A percentile compares a stretch with the other conserved stretches of the same genome.
These are phyloP conservation scores for Eutypa lata DNA, from an alignment of 2,329 filamentous ascomycete species.

Conservation along the genomic window DNA sequence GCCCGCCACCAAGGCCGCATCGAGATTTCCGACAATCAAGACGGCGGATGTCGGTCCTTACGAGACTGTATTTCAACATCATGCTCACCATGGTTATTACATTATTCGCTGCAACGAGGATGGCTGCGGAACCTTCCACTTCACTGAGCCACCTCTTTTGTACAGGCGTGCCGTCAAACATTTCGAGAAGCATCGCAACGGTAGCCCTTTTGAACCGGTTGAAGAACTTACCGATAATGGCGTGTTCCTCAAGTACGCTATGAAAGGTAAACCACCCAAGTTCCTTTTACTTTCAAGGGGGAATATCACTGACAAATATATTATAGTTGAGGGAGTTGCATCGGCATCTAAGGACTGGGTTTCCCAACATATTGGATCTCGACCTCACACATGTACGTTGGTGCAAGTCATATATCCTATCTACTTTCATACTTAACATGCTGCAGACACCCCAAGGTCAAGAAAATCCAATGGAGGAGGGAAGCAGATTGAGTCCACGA, in stretches of 20 bases:
- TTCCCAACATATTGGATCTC: slow-evolving; percentile 22
- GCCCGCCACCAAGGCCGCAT: not conserved
- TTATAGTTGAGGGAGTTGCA: slow-evolving; percentile 22
- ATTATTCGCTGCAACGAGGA: slow-evolving; percentile 25
- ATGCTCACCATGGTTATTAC: slow-evolving; percentile 19
- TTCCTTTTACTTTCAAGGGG: not conserved
- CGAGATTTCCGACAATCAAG: slow-evolving; percentile 19
- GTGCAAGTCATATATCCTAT: not conserved
- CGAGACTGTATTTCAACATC: slow-evolving; percentile 28
- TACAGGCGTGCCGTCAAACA: slow-evolving; percentile 28
- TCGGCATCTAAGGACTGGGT: slow-evolving; percentile 27
- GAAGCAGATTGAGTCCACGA: slow-evolving; percentile 5
- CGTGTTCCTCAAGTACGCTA: slow-evolving; percentile 28
- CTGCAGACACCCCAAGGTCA: slow-evolving; percentile 17
- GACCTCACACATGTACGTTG: slow-evolving; percentile 25
- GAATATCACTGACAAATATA: slow-evolving; percentile 1
- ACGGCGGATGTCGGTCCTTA: slow-evolving; percentile 23
- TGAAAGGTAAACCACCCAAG: slow-evolving; percentile 17
- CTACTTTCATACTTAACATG: not conserved
- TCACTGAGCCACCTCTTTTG: slow-evolving; percentile 23
- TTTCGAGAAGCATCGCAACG: slow-evolving; percentile 20
- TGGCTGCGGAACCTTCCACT: slow-evolving; percentile 16
- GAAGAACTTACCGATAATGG: slow-evolving; percentile 24
- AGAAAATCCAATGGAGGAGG: slow-evolving; percentile 1
- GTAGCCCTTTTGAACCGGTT: slow-evolving; percentile 4